Percentiles rank a stretch among this genome's conserved stretches.
Evolutionary conservation across 106 monocot genomes (phyloP).

Genomic region (Dioscorea alata): DNA sequence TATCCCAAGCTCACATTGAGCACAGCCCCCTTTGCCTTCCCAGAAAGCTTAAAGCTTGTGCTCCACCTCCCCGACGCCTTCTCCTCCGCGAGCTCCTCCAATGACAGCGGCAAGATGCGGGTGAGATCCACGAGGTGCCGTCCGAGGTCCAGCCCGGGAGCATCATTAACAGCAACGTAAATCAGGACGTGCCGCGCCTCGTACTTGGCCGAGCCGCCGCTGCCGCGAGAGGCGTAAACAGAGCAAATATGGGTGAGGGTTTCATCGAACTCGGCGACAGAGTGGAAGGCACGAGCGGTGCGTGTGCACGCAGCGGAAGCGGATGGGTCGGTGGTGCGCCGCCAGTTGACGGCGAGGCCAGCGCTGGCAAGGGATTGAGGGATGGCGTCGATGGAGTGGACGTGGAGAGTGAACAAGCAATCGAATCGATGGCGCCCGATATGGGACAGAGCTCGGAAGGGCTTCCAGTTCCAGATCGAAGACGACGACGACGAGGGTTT

Average conservation of each 20-base stretch:
- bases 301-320: conserved; percentile 30
- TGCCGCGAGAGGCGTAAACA: conserved; percentile 40
- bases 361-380: conserved; percentile 37
- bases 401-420: conserved; percentile 70
- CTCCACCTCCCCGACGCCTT: conserved; percentile 67
- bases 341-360: conserved; percentile 54
- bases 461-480: conserved; percentile 62
- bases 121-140: conserved; percentile 70
- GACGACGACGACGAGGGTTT: conserved; percentile 14
- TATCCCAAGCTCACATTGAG: conserved; percentile 80
- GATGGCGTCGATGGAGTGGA: conserved; percentile 62
- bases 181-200: conserved; percentile 63
- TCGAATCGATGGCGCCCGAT: conserved; percentile 71
- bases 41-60: conserved; percentile 68
- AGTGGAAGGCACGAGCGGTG: conserved; percentile 31
- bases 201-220: conserved; percentile 60
- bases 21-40: conserved; percentile 61
- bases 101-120: conserved; percentile 54
- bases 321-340: conserved; percentile 36
- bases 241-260: conserved; percentile 52
- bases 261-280: conserved; percentile 63
- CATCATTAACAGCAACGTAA: conserved; percentile 26
- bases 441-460: conserved; percentile 65
- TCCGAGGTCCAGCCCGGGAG: conserved; percentile 65
- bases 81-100: conserved; percentile 64